Evolutionary conservation across 176 grass and related monocot species (phyloP), one percentile per base, ranked within the genome.

Genomic region (Bolboschoenus planiculmis): DNA sequence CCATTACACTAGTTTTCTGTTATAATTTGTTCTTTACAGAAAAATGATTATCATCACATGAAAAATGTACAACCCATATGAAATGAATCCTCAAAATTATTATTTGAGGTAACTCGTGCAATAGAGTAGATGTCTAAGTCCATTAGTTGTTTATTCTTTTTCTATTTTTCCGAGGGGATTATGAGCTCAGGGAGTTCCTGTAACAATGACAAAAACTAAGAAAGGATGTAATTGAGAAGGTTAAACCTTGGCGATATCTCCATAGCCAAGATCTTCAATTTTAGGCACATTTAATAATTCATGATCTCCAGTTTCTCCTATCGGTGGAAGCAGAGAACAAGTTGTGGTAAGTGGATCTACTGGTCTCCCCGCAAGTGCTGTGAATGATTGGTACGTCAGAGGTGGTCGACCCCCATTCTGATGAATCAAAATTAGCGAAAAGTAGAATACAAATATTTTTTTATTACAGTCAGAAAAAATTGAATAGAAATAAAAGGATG

Each of bases 351-450:
- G 30, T 31, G 87, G 90, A 18, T 73, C 56, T 61, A 87, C 58
- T 0, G 92, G 96, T 81, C 87, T 79, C 34, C 92, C 92, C 0
- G 84, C 79, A 57, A 95, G 80, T 63, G 80, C 57, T 29, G 93
- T 58, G 55, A 98, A 98, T 10, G 90, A 95, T 37, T 91, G 90
- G 83, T 98, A 98, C 2, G 96, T 93, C 89, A 95, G 82, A 7
- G 92, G 89, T 5, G 90, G 72, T 34, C 54, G 82, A 16, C 90
- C 87, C 20, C 89, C 90, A 76, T 95, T 98, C 92, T 98, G 84
- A 64, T 66, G 50, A n/a, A 67, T 23, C 62, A 13, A 39, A 81
- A 31, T 70, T 15, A 60, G 26, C 44, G 42, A 82, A 48, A 63
- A 54, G 3, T 26, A 15, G 31, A 84, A 20, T 31, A 77, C 9